Evolutionary conservation across 225 moss, liverwort and hornwort genomes (phyloP), one percentile per base, ranked within the genome.

Genomic region (Marchantia polymorpha): DNA sequence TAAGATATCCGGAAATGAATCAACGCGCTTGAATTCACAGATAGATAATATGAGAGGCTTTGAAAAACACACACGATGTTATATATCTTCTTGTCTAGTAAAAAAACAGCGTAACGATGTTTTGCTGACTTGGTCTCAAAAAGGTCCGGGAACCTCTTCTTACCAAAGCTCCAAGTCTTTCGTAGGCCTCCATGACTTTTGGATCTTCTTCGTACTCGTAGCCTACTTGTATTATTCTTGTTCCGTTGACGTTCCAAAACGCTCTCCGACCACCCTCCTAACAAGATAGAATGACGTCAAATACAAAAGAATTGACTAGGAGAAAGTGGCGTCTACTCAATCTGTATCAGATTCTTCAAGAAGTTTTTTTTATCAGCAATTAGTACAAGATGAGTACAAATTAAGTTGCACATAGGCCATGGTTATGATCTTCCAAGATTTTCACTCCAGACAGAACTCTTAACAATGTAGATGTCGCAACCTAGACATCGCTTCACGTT

Each of bases 121-220:
- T n/a, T n/a, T n/a, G n/a, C n/a, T n/a, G n/a, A n/a, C n/a, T n/a
- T n/a, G n/a, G n/a, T n/a, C n/a, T n/a, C n/a, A n/a, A n/a, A n/a
- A n/a, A n/a, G n/a, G 8, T 22, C 4, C 9, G 50, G 49, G 15
- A 71, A 19, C 22, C 20, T 9, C 13, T 20, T 48, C 81, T 66
- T 76, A 85, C 85, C 86, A 97, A 85, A 73, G 92, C 86, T 8
- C 96, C 96, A 39, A 97, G 85, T 17, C 90, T 90, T 82, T 94
- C 94, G 65, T 91, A 94, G 0, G 97, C 94, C 79, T 91, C 93
- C 90, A 94, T 85, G 4, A 94, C 97, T 85, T 92, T 89, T 0
- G 93, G 88, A 75, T 94, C 89, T 58, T 94, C 93, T 89, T 99
- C 97, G 79, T 82, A 86, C 85, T 93, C 92, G 67, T 94, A 99